Conservation (phyloP, 495 filamentous ascomycete genomes). For the Hyaloscypha variabilis region DNA sequence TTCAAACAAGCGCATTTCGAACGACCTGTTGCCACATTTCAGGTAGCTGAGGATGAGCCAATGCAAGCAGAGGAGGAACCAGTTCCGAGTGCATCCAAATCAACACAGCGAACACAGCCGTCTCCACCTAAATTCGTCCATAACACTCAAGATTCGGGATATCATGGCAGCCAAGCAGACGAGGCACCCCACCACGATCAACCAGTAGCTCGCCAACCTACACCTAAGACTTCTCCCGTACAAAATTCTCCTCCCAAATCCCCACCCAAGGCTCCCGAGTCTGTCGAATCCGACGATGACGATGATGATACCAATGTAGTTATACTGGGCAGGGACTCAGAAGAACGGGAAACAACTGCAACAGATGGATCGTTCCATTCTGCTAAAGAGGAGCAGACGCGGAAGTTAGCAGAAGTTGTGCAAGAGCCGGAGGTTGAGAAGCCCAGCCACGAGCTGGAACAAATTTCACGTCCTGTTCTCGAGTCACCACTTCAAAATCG, state of each 20-base stretch:
- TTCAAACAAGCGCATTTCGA: conserved; percentile 40
- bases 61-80: conserved; percentile 7
- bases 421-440: conserved; percentile 15
- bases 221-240: conserved; percentile 1
- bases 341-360: conserved; percentile 56
- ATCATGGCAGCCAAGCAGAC: conserved; percentile 67
- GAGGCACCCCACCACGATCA: conserved; percentile 27
- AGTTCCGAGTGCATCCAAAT: conserved; percentile 1
- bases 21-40: conserved; percentile 27
- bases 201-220: neutral
- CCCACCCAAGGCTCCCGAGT: neutral
- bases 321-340: conserved; percentile 23
- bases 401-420: conserved; percentile 22
- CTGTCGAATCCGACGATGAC: neutral
- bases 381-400: conserved; percentile 58
- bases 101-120: conserved; percentile 25
- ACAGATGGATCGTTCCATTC: conserved; percentile 68
- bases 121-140: conserved; percentile 23
- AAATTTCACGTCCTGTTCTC: conserved; percentile 30
- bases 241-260: neutral
- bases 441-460: conserved; percentile 26
- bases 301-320: conserved; percentile 20
- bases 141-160: conserved; percentile 69
- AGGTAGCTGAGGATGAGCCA: conserved; percentile 33
- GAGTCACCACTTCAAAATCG: conserved; percentile 27